Evolutionary conservation across 495 filamentous ascomycete genomes (phyloP).

Genomic region (Tuber calosporum): DNA sequence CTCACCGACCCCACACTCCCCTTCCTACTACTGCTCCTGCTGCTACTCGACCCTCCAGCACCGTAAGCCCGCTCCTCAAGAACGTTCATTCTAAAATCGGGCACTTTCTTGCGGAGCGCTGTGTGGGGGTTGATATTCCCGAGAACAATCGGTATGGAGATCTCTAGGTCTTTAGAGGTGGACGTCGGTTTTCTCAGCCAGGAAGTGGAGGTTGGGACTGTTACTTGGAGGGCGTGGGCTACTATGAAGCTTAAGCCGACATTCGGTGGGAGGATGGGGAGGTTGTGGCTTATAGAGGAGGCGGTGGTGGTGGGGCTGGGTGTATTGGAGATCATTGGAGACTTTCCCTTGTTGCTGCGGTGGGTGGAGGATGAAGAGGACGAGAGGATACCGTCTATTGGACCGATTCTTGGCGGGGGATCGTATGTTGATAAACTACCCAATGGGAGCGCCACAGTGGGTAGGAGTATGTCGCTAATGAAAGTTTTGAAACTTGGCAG

Average conservation of each 20-base stretch:
- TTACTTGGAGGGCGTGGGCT: constrained; percentile 33
- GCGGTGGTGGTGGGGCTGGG: constrained; percentile 12
- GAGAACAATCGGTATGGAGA: constrained; percentile 34
- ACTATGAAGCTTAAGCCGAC: constrained; percentile 34
- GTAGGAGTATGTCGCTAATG: constrained; percentile 36
- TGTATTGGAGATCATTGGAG: constrained; percentile 18
- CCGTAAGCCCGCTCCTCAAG: constrained; percentile 31
- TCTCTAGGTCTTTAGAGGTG: constrained; percentile 30
- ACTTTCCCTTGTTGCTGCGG: constrained; percentile 31
- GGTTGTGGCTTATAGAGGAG: constrained; percentile 15
- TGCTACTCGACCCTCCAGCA: constrained; percentile 18
- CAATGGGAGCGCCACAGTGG: constrained; percentile 40
- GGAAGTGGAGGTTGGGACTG: constrained; percentile 22
- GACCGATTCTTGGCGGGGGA: constrained; percentile 6
- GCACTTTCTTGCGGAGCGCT: constrained; percentile 17
- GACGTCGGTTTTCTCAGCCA: constrained; percentile 31
- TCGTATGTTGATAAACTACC: constrained; percentile 19
- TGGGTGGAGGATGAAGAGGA: constrained; percentile 7
- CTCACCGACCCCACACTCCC: constrained; percentile 28
- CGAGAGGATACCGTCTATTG: constrained; percentile 10
- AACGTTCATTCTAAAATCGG: constrained; percentile 32
- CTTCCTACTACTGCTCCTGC: constrained; percentile 21
- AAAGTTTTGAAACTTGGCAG: constrained; percentile 39
- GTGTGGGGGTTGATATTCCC: constrained; percentile 33
- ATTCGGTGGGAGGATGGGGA: background rate